phyloP scores from a whole-genome alignment of 2,329 filamentous ascomycete genomes.

The Stachybotrys echinatus region DNA sequence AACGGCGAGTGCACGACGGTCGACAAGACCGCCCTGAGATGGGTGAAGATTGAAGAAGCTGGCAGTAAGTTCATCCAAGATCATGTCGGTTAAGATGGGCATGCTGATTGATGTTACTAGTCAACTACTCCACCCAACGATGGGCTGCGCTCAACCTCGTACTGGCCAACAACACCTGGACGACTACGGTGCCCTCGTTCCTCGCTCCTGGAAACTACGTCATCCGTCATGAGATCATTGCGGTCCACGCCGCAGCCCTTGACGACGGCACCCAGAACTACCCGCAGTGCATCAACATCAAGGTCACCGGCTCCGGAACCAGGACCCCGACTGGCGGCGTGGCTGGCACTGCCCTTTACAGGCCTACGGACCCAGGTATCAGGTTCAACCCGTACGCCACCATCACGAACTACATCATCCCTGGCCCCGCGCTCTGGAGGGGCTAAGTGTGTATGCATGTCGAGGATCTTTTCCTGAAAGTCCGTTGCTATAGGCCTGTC shows the following conservation, averaged over 20 bases:
- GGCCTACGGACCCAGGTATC: constrained; percentile 22
- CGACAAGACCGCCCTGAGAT: constrained; percentile 48
- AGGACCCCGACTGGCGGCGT: constrained; percentile 21
- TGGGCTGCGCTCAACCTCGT: constrained; percentile 37
- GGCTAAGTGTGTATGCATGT: too few relatives aligned
- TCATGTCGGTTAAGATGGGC: neutral
- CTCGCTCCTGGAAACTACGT: constrained; percentile 37
- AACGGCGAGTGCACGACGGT: constrained; percentile 49
- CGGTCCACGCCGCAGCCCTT: constrained; percentile 35
- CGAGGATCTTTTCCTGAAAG: too few relatives aligned
- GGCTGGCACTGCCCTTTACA: constrained; percentile 22
- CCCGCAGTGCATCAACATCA: constrained; percentile 44
- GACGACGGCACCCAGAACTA: constrained; percentile 46
- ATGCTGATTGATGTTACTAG: neutral
- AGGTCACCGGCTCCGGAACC: constrained; percentile 33
- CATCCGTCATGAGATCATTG: constrained; percentile 47
- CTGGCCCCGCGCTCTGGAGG: constrained; percentile 16
- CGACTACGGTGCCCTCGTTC: constrained; percentile 24
- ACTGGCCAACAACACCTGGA: constrained; percentile 25
- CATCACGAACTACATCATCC: constrained; percentile 17
- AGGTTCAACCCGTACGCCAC: constrained; percentile 25
- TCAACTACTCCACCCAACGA: constrained; percentile 33
- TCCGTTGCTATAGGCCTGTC: too few relatives aligned
- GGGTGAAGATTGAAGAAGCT: constrained; percentile 58
- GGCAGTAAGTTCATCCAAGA: constrained; percentile 25